A percentile compares a stretch with the other conserved stretches of the same genome.
These are phyloP conservation scores for Tolypocladium ovalisporum DNA, from an alignment of 2,329 filamentous ascomycete genomes.

Conservation along the genomic window DNA sequence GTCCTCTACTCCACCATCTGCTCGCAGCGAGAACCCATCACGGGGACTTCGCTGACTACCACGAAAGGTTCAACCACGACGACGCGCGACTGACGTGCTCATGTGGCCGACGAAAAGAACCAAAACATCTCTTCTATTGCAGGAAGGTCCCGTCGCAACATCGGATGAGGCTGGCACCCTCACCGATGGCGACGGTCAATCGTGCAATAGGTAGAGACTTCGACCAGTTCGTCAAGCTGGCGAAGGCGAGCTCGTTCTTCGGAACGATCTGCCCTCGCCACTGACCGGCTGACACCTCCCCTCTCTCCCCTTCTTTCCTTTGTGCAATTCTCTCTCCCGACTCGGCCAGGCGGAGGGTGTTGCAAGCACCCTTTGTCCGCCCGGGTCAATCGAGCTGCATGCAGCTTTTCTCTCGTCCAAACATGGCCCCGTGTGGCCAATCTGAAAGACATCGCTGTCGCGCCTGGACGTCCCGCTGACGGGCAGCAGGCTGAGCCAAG, in stretches of 20 bases:
- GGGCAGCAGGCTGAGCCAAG: neutral
- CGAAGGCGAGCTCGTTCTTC: too few relatives aligned
- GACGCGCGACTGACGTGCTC: neutral
- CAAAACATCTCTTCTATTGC: neutral
- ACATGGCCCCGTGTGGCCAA: neutral
- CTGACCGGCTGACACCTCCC: too few relatives aligned
- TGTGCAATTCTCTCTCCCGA: too few relatives aligned
- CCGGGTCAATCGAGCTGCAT: neutral
- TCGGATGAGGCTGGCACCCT: neutral
- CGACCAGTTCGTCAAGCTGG: too few relatives aligned
- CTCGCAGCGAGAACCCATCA: neutral
- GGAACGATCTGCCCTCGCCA: too few relatives aligned
- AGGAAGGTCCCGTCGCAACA: neutral
- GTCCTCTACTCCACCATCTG: neutral
- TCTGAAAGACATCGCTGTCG: neutral
- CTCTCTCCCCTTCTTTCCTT: too few relatives aligned
- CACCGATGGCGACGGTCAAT: neutral
- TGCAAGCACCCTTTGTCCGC: neutral
- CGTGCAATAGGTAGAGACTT: neutral
- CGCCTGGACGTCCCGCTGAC: constrained; percentile 1
- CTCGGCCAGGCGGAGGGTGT: neutral
- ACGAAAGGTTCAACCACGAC: neutral
- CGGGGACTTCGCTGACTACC: neutral
- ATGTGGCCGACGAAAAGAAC: neutral
- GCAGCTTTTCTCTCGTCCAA: neutral